Conservation (phyloP, 202 grass and related monocot genomes). For the Elaeis oleifera region DNA sequence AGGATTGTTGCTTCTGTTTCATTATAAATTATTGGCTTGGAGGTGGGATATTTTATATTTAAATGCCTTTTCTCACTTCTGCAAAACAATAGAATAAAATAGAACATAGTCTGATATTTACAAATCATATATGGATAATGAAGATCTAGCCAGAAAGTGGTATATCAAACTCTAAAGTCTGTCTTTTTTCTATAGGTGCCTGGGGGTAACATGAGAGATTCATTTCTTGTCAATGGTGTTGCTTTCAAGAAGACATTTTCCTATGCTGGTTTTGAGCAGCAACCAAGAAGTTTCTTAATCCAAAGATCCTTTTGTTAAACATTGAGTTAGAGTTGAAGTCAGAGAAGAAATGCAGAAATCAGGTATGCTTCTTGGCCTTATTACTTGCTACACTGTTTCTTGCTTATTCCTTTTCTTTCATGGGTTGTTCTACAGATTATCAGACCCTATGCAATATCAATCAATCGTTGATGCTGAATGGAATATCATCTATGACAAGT, state of each 20-base stretch:
- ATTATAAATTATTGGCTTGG: too few relatives aligned
- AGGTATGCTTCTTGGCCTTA: conserved; percentile 29
- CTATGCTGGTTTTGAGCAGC: conserved; percentile 91
- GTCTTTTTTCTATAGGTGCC: conserved; percentile 51
- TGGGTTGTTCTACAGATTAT: conserved; percentile 40
- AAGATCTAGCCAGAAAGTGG: too few relatives aligned
- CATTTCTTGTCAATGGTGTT: conserved; percentile 85
- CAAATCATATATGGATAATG: too few relatives aligned
- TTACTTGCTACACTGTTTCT: conserved; percentile 1
- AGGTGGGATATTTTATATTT: too few relatives aligned
- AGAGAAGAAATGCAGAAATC: conserved; percentile 99
- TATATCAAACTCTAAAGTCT: background rate
- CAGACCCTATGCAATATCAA: conserved; percentile 86
- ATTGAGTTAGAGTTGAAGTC: conserved; percentile 95
- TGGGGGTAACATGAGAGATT: conserved; percentile 91
- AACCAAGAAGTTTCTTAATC: conserved; percentile 89
- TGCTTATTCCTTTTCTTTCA: conserved; percentile 9
- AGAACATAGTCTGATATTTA: too few relatives aligned
- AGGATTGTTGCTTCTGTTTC: too few relatives aligned
- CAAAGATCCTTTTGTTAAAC: conserved; percentile 85
- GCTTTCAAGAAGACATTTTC: conserved; percentile 98
- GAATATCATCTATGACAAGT: conserved; percentile 98
- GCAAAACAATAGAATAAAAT: too few relatives aligned
- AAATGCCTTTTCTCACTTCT: too few relatives aligned
- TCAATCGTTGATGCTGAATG: conserved; percentile 98